Evolutionary conservation across 2,329 filamentous ascomycete species (phyloP).

Genomic region (Aspergillus amoenus): DNA sequence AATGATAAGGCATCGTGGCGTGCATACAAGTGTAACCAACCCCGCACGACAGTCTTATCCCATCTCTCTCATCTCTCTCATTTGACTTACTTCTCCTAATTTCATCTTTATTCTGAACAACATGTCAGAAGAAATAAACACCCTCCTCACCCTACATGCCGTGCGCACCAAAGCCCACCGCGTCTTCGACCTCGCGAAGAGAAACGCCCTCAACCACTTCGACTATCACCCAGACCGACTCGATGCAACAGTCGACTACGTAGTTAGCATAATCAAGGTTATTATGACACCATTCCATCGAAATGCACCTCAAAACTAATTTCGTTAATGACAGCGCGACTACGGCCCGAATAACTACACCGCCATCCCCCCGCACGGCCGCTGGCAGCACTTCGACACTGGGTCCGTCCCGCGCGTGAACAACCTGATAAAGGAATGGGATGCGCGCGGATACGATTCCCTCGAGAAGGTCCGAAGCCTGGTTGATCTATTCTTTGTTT

Average conservation of each 20-base stretch:
- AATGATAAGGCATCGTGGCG: no score
- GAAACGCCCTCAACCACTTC: constrained; percentile 44
- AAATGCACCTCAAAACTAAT: background rate
- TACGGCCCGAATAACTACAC: constrained; percentile 50
- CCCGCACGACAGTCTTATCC: background rate
- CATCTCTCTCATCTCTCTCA: background rate
- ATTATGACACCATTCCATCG: background rate
- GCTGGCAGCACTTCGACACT: constrained; percentile 65
- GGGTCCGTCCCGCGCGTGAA: constrained; percentile 53
- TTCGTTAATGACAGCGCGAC: constrained; percentile 43
- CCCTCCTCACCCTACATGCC: constrained; percentile 27
- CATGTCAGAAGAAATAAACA: background rate
- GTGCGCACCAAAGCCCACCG: constrained; percentile 28
- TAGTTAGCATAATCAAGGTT: constrained; percentile 46
- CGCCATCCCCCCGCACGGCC: constrained; percentile 55
- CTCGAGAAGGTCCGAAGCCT: constrained; percentile 54
- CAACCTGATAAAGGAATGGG: constrained; percentile 48
- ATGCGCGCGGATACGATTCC: constrained; percentile 41
- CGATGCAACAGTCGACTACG: constrained; percentile 44
- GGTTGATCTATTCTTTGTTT: constrained; percentile 63
- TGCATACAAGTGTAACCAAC: background rate
- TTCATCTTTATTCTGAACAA: no score
- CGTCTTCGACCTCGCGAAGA: constrained; percentile 38
- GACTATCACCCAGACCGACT: constrained; percentile 41
- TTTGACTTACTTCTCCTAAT: background rate